Percentiles rank a stretch among this genome's conserved stretches.
These are phyloP conservation scores for Suhomyces emberorum DNA, from an alignment of 805 yeast species.

Conservation along the genomic window DNA sequence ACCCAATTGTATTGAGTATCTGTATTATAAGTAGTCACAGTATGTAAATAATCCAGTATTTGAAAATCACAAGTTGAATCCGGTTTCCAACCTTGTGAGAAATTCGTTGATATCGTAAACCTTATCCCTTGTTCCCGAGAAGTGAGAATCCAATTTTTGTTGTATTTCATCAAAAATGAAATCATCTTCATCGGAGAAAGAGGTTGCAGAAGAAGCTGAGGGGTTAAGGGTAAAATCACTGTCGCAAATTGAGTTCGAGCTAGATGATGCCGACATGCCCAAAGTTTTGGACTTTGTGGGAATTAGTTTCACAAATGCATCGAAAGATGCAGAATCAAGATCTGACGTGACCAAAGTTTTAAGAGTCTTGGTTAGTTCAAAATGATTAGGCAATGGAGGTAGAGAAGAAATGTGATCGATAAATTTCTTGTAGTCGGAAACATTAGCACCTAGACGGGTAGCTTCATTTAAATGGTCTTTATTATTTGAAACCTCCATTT, in stretches of 20 bases:
- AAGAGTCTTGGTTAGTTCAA: slow-evolving; percentile 10
- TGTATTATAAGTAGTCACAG: too few relatives aligned
- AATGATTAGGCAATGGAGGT: slow-evolving; percentile 6
- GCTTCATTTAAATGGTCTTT: background rate
- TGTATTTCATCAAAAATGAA: slow-evolving; percentile 23
- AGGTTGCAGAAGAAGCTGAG: slow-evolving; percentile 8
- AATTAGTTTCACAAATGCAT: slow-evolving; percentile 13
- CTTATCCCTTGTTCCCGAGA: slow-evolving; percentile 20
- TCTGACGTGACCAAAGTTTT: slow-evolving; percentile 7
- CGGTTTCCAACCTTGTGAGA: slow-evolving; percentile 20
- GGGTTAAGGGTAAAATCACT: slow-evolving; percentile 4
- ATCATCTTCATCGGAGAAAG: slow-evolving; percentile 18
- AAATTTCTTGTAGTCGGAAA: background rate
- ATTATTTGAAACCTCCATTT: background rate
- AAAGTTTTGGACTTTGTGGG: slow-evolving; percentile 11
- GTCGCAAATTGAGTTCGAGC: slow-evolving; percentile 8
- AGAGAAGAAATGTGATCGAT: background rate
- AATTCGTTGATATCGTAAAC: slow-evolving; percentile 25
- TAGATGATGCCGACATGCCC: slow-evolving; percentile 2
- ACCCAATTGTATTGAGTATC: too few relatives aligned
- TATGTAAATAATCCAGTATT: too few relatives aligned
- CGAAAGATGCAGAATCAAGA: slow-evolving; percentile 7
- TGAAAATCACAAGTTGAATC: slow-evolving; percentile 15
- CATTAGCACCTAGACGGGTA: background rate
- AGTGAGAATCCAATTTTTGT: slow-evolving; percentile 20